Base-by-base conservation (phyloP, 2,329 filamentous ascomycete genomes). In the Dothistroma septosporum region DNA sequence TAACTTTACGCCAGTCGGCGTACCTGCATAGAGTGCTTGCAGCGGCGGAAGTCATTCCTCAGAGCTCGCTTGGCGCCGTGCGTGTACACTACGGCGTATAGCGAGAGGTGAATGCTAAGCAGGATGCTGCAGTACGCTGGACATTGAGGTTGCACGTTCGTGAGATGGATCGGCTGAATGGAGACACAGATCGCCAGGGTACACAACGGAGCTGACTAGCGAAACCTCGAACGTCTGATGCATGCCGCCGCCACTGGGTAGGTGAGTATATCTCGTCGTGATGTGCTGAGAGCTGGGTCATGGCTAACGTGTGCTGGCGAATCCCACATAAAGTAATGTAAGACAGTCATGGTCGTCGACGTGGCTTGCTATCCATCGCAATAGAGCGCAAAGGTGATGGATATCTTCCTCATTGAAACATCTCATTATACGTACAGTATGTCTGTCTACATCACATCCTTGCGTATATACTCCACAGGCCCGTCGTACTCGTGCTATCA, bases 271-370 rank as follows among this genome's bases (percentile, higher is more conserved):
- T 19, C 11, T 28, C 33, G 7, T 24, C 16, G 14, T 55, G 33
- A 37, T 11, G 4, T 37, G 33, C 7, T 37, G 4, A 16, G 33
- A 37, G 33, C 50, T 32, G 11, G 53, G 6, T 11, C 7, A 22
- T 19, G 41, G 53, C 53, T 55, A 11, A 55, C 53, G n/a, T 47
- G 41, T 24, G 14, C 24, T 22, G 28, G 60, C 65, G 50, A 73
- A 72, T 55, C 64, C 66, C n/a, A 67, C 66, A 21, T 82, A 85
- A 70, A 52, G 47, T 41, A 60, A 64, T 61, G 53, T 61, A 11
- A 53, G 62, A 9, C 83, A 85, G 70, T 73, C 85, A 21, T 85
- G 83, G 83, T 84, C 81, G 64, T 74, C 85, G 73, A 81, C 82
- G 0, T 85, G 85, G 65, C 73, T 85, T 63, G 81, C 82, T 16